Percentiles rank a stretch among this genome's conserved stretches.
These are phyloP conservation scores for Penicillium cinerascens DNA, from an alignment of 495 filamentous ascomycete genomes.

Conservation along the genomic window DNA sequence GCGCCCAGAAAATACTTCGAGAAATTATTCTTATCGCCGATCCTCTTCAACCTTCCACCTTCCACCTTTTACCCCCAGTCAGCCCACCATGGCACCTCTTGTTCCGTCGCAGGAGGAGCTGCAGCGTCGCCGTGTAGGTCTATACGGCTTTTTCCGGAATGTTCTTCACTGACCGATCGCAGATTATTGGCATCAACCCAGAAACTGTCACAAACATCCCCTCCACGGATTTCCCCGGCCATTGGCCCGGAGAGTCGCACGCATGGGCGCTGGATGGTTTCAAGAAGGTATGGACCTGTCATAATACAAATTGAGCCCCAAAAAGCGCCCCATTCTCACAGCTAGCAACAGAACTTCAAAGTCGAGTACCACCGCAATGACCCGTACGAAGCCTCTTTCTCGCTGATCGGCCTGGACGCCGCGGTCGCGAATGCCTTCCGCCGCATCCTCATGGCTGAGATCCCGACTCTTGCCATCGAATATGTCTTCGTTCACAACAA, in stretches of 20 bases:
- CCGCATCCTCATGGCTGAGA: conserved; percentile 91
- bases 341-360: conserved; percentile 50
- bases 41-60: conserved; percentile 32
- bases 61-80: conserved; percentile 13
- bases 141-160: background rate
- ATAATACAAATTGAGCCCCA: background rate
- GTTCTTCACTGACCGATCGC: conserved; percentile 10
- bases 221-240: conserved; percentile 84
- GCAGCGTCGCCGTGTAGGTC: conserved; percentile 46
- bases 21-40: conserved; percentile 39
- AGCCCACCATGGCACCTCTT: conserved; percentile 45
- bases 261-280: conserved; percentile 80
- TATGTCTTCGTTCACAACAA: conserved; percentile 88
- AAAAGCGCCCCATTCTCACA: conserved; percentile 8
- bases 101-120: conserved; percentile 48
- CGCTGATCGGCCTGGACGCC: conserved; percentile 86
- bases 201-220: conserved; percentile 87
- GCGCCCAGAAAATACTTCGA: conserved; percentile 31
- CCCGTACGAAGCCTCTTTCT: conserved; percentile 74
- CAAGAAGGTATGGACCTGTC: conserved; percentile 42
- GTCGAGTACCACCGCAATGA: conserved; percentile 82
- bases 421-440: conserved; percentile 97
- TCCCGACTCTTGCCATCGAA: conserved; percentile 92
- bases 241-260: conserved; percentile 88
- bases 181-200: conserved; percentile 81